A percentile compares a stretch with the other conserved stretches of the same genome.
Conservation (phyloP, 139 green algal species). For the Chlamydomonas schloesseri region DNA sequence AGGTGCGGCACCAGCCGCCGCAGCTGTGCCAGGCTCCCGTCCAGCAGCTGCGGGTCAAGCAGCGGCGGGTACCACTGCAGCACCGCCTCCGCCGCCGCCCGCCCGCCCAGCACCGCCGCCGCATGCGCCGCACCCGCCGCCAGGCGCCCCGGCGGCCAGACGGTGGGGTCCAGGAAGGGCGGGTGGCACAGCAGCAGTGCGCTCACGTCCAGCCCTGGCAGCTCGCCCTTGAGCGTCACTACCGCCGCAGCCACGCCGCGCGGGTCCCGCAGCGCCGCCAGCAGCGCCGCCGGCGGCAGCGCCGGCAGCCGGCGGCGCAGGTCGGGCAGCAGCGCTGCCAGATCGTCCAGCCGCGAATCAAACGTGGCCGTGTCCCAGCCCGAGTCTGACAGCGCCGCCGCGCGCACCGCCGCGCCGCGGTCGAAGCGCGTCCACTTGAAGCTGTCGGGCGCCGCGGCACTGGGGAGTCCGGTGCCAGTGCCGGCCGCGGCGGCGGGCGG, state of each 20-base stretch:
- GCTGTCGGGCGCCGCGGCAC: too few species aligned
- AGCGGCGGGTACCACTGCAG: constrained; percentile 45
- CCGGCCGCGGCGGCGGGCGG: too few species aligned
- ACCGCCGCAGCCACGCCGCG: neutral
- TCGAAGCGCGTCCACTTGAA: constrained; percentile 21
- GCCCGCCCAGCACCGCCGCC: constrained; percentile 8
- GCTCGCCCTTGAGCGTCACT: constrained; percentile 15
- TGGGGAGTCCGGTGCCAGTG: too few species aligned
- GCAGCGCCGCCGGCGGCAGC: neutral
- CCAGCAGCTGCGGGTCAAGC: constrained; percentile 4
- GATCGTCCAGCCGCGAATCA: neutral
- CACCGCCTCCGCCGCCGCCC: neutral
- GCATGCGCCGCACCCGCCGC: constrained; percentile 19
- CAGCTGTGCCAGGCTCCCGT: constrained; percentile 12
- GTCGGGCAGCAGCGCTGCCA: constrained; percentile 29
- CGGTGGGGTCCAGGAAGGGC: neutral
- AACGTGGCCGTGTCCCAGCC: neutral
- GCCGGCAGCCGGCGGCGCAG: neutral
- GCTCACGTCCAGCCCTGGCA: constrained; percentile 23
- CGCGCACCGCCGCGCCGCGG: neutral
- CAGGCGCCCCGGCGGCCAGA: neutral
- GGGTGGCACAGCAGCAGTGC: constrained; percentile 24
- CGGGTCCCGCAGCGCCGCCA: constrained; percentile 1
- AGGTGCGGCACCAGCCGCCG: constrained; percentile 30
- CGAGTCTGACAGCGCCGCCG: neutral